Evolutionary conservation across 1,284 basidiomycete species (phyloP).

Genomic region (Exsudoporus floridanus): DNA sequence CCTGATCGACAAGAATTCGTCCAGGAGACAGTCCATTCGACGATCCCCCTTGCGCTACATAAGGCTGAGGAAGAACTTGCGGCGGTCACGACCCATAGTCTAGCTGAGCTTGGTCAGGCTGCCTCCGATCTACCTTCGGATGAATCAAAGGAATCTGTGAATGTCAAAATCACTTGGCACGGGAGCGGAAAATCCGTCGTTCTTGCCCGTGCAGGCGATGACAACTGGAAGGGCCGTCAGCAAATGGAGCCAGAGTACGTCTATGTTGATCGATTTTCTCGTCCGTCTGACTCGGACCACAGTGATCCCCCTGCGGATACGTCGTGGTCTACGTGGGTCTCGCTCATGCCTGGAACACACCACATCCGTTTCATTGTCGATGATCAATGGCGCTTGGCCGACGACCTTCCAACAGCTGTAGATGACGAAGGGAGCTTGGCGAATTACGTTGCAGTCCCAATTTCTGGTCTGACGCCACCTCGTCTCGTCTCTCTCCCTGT

Average conservation of each 20-base stretch:
- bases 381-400: conserved; percentile 77
- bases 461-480: conserved; percentile 38
- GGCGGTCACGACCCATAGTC: conserved; percentile 19
- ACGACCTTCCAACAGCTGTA: conserved; percentile 86
- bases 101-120: conserved; percentile 23
- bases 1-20: conserved; percentile 40
- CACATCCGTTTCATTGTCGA: conserved; percentile 97
- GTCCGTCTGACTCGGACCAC: conserved; percentile 14
- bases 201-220: conserved; percentile 67
- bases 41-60: conserved; percentile 57
- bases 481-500: conserved; percentile 13
- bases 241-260: conserved; percentile 64
- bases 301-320: conserved; percentile 37
- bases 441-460: conserved; percentile 78
- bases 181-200: conserved; percentile 60
- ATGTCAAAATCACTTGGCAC: conserved; percentile 62
- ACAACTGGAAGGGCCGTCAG: conserved; percentile 67
- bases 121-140: conserved; percentile 24
- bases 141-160: conserved; percentile 44
- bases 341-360: conserved; percentile 87
- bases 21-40: conserved; percentile 59
- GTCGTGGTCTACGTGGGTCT: conserved; percentile 48
- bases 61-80: conserved; percentile 39
- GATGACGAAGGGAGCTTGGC: conserved; percentile 95
- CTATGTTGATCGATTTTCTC: conserved; percentile 8